phyloP scores from a whole-genome alignment of 108 stramenopile species.

The Epipyxis sp. region DNA sequence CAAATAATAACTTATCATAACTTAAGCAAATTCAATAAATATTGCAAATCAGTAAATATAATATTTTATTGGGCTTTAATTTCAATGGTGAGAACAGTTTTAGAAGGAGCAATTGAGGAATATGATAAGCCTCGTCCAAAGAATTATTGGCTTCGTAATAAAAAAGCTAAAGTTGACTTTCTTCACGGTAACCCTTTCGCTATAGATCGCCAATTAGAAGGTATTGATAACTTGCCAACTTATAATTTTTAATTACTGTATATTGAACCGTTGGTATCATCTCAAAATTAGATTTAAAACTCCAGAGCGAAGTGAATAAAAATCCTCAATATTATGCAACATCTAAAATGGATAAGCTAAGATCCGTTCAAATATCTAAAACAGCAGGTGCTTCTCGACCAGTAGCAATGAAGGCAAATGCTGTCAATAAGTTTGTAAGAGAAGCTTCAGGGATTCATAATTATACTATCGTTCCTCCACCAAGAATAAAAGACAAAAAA shows the following conservation, averaged over 20 bases:
- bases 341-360: not conserved
- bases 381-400: not conserved
- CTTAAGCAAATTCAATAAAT: too few species aligned
- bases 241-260: too few species aligned
- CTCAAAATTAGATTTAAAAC: not conserved
- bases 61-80: too few species aligned
- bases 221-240: too few species aligned
- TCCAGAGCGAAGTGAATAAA: not conserved
- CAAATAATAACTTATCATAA: too few species aligned
- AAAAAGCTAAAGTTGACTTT: not conserved
- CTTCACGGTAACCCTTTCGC: constrained; percentile 1
- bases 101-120: not conserved
- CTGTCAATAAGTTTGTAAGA: constrained; percentile 1
- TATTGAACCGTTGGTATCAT: too few species aligned
- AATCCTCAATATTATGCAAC: not conserved
- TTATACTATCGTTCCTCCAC: constrained; percentile 16
- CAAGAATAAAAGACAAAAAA: not conserved
- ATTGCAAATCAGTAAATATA: too few species aligned
- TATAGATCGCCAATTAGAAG: not conserved
- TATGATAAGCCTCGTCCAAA: not conserved
- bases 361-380: not conserved
- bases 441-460: constrained; percentile 15
- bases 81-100: not conserved
- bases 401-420: constrained; percentile 15
- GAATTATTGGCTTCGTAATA: not conserved